These are phyloP conservation scores for Penicillium waksmanii DNA, from an alignment of 495 filamentous ascomycete genomes.

Conservation along the genomic window DNA sequence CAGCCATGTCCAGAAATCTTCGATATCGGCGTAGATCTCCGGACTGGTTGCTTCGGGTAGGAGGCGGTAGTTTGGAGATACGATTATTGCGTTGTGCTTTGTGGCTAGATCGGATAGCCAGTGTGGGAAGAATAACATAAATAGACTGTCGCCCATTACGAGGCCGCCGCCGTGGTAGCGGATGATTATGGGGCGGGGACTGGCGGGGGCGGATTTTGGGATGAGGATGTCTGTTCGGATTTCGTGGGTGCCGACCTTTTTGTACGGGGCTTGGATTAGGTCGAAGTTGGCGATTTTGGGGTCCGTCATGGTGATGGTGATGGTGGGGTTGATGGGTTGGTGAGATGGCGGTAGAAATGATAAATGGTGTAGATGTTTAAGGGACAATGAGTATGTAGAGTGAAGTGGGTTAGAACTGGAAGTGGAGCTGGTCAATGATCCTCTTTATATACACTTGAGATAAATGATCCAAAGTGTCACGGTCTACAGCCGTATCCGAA, in stretches of 20 bases:
- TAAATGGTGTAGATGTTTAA: too few relatives aligned
- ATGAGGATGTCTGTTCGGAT: conserved; percentile 42
- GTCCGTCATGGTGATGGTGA: conserved; percentile 4
- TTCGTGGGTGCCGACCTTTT: conserved; percentile 32
- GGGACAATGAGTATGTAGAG: too few relatives aligned
- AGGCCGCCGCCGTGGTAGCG: conserved; percentile 42
- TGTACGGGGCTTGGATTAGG: conserved; percentile 37
- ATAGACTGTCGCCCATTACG: conserved; percentile 37
- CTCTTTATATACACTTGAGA: too few relatives aligned
- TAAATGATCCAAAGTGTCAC: too few relatives aligned
- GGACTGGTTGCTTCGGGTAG: conserved; percentile 50
- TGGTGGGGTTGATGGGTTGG: too few relatives aligned
- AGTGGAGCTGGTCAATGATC: too few relatives aligned
- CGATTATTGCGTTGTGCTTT: conserved; percentile 41
- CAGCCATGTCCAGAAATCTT: conserved; percentile 56
- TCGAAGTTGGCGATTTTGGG: conserved; percentile 34
- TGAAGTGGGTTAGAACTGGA: too few relatives aligned
- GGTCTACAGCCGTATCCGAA: too few relatives aligned
- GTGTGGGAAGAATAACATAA: conserved; percentile 32
- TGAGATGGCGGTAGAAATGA: too few relatives aligned
- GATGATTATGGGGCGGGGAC: conserved; percentile 32
- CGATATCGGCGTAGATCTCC: conserved; percentile 53
- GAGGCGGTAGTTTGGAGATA: conserved; percentile 55
- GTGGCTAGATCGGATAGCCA: conserved; percentile 39
- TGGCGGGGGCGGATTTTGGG: conserved; percentile 20